Evolutionary conservation across 1,284 basidiomycete genomes (phyloP), one percentile per base, ranked within the genome.

Genomic region (Wolfiporia cocos): DNA sequence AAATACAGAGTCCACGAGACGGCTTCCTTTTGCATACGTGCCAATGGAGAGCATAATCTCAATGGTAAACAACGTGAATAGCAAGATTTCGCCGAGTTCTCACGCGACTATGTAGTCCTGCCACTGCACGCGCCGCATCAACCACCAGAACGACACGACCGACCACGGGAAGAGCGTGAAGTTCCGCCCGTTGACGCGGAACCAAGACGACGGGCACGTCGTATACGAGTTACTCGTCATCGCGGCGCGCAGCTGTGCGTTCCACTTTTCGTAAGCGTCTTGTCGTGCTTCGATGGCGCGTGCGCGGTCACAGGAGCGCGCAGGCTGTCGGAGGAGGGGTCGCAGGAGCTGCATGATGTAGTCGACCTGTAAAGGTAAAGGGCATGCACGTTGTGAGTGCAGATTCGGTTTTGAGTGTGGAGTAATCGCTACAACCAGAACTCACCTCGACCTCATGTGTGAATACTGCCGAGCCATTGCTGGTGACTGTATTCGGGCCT

Each of bases 381-480:
- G 17, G 11, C 9, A 33, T 33, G 5, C 43, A 56, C 49, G 36
- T 14, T 9, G 32, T 48, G 26, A 48, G 32, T 7, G 32, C 21
- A 29, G 17, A 21, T 10, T 7, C 15, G 14, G 15, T 32, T 9
- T 18, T 5, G 20, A 29, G 33, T 18, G 5, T 18, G 17, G 26
- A 3, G 12, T 3, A 14, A 33, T 17, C 12, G 31, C 12, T 7
- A 17, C 7, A 17, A 33, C 15, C 12, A 9, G 31, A n/a, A 37
- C 41, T 29, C 34, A 34, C 36, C 36, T 11, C 36, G 12, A 37
- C 28, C 56, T 77, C 75, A 49, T 74, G 64, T 42, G 63, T 66
- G 53, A 74, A 78, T 34, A 76, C 64, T 26, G 73, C 63, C 18
- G 74, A 76, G 14, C 69, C 70, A 48, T 76, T 74, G 14, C 73